Conservation (phyloP, 306 rosid genomes). For the Vigna hirtella region DNA sequence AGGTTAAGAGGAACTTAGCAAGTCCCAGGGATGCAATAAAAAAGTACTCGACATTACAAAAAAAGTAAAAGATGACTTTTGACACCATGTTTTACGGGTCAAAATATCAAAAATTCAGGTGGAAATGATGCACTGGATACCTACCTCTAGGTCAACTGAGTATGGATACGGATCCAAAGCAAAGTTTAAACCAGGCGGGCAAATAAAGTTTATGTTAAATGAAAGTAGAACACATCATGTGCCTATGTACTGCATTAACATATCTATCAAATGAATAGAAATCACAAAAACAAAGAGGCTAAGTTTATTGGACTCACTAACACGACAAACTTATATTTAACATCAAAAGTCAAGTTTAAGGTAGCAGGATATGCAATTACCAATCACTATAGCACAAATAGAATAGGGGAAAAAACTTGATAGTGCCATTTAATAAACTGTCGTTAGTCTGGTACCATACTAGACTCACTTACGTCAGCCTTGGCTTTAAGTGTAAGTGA, state of each 20-base stretch:
- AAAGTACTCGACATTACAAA: background rate
- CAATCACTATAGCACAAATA: background rate
- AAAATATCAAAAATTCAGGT: background rate
- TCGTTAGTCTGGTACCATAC: background rate
- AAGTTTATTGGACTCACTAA: background rate
- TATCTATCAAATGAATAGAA: background rate
- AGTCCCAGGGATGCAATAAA: background rate
- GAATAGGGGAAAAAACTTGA: background rate
- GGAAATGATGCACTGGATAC: background rate
- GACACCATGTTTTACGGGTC: constrained; percentile 9
- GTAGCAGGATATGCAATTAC: background rate
- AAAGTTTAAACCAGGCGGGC: background rate
- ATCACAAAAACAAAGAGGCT: background rate
- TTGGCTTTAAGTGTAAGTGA: background rate
- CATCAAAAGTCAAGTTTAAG: background rate
- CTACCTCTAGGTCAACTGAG: background rate
- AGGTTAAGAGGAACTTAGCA: constrained; percentile 21
- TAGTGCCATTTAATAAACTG: background rate
- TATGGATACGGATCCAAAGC: background rate
- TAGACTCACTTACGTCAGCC: background rate
- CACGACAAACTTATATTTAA: background rate
- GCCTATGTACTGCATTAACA: background rate
- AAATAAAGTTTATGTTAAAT: constrained; percentile 14
- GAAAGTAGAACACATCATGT: background rate
- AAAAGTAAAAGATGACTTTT: background rate